Evolutionary conservation across 2,329 filamentous ascomycete genomes (phyloP).

Genomic region (Neonectria faginata): DNA sequence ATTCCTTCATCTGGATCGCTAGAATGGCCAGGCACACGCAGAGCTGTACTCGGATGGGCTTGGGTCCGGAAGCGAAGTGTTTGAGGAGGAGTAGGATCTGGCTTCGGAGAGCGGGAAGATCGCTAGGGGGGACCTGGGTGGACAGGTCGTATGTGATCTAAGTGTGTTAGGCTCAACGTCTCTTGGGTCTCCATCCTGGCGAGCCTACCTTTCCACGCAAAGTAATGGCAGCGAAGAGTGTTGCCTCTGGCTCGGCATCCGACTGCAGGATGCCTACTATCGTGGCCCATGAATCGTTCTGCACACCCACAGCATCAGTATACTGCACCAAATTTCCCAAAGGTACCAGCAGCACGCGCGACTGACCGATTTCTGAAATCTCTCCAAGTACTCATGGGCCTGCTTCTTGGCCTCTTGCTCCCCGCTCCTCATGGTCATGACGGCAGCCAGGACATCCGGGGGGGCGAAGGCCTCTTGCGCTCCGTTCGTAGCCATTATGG

Average conservation of each 20-base stretch:
- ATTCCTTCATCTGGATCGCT: conserved; percentile 94
- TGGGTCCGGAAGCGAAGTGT: conserved; percentile 83
- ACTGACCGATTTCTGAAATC: conserved; percentile 95
- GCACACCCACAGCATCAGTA: conserved; percentile 37
- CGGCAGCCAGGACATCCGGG: conserved; percentile 80
- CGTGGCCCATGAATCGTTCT: conserved; percentile 92
- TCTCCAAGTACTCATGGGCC: conserved; percentile 90
- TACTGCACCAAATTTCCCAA: not conserved
- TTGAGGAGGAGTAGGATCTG: conserved; percentile 86
- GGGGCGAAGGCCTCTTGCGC: conserved; percentile 80
- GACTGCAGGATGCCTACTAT: conserved; percentile 90
- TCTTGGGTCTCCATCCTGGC: not conserved
- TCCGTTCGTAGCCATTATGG: conserved; percentile 74
- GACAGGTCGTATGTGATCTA: conserved; percentile 96
- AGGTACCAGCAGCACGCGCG: not conserved
- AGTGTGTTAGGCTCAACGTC: conserved; percentile 7
- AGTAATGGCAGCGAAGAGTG: conserved; percentile 95
- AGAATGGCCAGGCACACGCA: conserved; percentile 95
- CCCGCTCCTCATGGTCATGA: conserved; percentile 91
- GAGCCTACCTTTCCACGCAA: conserved; percentile 90
- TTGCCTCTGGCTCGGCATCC: conserved; percentile 82
- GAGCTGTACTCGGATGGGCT: conserved; percentile 88
- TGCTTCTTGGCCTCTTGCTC: conserved; percentile 86
- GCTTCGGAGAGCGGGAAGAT: conserved; percentile 81
- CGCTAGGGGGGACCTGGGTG: conserved; percentile 82